Evolutionary conservation across 2,329 filamentous ascomycete genomes (phyloP).

Genomic region (Fusarium xyrophilum): DNA sequence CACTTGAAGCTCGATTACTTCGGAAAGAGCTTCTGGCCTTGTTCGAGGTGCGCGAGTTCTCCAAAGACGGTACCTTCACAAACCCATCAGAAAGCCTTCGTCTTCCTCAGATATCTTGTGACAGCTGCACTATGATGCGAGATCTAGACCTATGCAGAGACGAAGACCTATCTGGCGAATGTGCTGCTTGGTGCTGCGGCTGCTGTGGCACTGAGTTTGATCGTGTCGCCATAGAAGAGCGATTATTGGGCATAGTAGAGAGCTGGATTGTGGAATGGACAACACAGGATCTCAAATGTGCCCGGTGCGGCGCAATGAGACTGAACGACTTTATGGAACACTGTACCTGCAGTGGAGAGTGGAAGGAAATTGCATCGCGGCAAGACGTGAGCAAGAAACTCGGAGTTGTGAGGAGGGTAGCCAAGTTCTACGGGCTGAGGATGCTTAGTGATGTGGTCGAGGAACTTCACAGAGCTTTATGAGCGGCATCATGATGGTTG

Average conservation of each 20-base stretch:
- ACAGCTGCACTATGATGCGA: conserved; percentile 86
- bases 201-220: conserved; percentile 80
- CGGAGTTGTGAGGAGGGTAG: conserved; percentile 75
- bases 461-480: conserved; percentile 62
- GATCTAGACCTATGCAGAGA: conserved; percentile 95
- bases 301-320: conserved; percentile 72
- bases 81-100: conserved; percentile 82
- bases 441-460: conserved; percentile 81
- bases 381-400: conserved; percentile 71
- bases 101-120: conserved; percentile 80
- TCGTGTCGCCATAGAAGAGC: conserved; percentile 82
- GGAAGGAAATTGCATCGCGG: conserved; percentile 74
- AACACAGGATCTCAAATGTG: conserved; percentile 88
- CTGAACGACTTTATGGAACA: conserved; percentile 97
- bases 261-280: conserved; percentile 79
- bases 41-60: conserved; percentile 96
- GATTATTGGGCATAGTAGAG: conserved; percentile 78
- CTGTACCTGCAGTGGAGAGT: conserved; percentile 88
- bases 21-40: conserved; percentile 87
- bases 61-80: conserved; percentile 81
- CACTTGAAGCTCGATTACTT: conserved; percentile 83
- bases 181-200: conserved; percentile 73
- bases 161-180: conserved; percentile 69
- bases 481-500: conserved; percentile 22
- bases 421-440: conserved; percentile 77